Base-by-base conservation (phyloP, 2,329 filamentous ascomycete genomes). In the Cladophialophora bantiana region DNA sequence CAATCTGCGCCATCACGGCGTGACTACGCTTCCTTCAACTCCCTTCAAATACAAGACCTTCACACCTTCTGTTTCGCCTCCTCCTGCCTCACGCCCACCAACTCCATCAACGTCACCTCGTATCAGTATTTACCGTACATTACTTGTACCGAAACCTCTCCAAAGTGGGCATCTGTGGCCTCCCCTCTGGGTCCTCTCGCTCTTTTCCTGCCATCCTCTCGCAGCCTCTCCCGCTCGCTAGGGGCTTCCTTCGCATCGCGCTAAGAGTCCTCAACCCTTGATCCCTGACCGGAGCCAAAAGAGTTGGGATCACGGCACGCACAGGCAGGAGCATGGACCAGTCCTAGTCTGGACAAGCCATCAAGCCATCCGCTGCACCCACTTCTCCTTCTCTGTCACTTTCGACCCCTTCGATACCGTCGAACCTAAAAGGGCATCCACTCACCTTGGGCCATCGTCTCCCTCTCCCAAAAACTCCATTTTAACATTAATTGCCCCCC, bases 401-500 rank as follows among this genome's bases (percentile, higher is more conserved):
- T 54, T 55, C 50, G 18, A 57, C 50, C 40, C 38, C 38, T 62
- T 58, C 53, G 18, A 62, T 53, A 61, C 57, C 57, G 26, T 55
- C 45, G 20, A 53, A 61, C 35, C 59, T 61, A 61, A 66, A 62
- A 56, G 54, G 50, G 53, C 57, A 58, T 32, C 64, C 66, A 65
- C 66, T 60, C 42, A 36, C 38, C 62, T 20, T 26, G 54, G 12
- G 50, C 57, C 38, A 59, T 48, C 54, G 40, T 35, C 62, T 40
- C 40, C 59, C 34, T 36, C 34, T 34, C 59, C 59, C 45, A 50
- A 26, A 62, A 61, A 65, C 55, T 42, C 55, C 59, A 63, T 52
- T 65, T 69, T 63, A 61, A 61, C 59, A 45, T 56, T 61, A 63
- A 62, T 69, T 69, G 59, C 61, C 68, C 45, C 45, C 68, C 68